Conservation (phyloP, 768 basidiomycete genomes). For the Hydnomerulius pinastri region DNA sequence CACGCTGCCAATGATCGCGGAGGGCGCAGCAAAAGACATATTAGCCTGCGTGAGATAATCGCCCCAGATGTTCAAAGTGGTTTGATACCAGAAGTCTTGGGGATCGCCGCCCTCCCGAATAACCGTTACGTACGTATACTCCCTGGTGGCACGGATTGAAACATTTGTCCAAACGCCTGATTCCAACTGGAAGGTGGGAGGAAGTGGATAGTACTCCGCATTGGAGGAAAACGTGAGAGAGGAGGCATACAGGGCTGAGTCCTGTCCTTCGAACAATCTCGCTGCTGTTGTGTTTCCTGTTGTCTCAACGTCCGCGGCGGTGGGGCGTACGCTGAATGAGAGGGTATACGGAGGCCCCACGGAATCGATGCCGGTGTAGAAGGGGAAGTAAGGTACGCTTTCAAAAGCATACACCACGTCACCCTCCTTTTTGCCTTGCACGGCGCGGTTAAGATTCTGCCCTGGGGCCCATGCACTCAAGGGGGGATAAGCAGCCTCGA, state of each 20-base stretch:
- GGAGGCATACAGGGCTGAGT: constrained; percentile 37
- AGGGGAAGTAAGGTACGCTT: constrained; percentile 15
- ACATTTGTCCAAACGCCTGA: constrained; percentile 34
- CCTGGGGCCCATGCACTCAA: constrained; percentile 43
- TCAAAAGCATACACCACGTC: constrained; percentile 33
- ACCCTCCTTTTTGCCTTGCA: constrained; percentile 24
- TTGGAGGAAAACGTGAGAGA: constrained; percentile 43
- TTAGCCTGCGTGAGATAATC: constrained; percentile 39
- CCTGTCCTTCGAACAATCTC: constrained; percentile 36
- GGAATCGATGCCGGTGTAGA: constrained; percentile 35
- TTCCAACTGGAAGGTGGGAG: constrained; percentile 28
- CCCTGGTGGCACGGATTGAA: constrained; percentile 38
- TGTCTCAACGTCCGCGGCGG: constrained; percentile 11
- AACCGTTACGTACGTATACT: constrained; percentile 36
- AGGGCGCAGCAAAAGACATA: constrained; percentile 47
- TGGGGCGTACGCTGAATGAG: constrained; percentile 39
- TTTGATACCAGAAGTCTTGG: constrained; percentile 34
- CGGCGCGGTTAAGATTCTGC: constrained; percentile 45
- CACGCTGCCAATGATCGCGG: constrained; percentile 35
- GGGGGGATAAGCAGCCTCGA: constrained; percentile 35
- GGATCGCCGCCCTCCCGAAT: constrained; percentile 13
- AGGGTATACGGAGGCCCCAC: constrained; percentile 47
- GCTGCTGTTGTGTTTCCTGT: constrained; percentile 16
- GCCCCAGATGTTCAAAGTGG: constrained; percentile 43
- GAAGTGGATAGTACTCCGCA: constrained; percentile 38